Conservation (phyloP, 2,329 filamentous ascomycete species). For the Epichloe baconii region DNA sequence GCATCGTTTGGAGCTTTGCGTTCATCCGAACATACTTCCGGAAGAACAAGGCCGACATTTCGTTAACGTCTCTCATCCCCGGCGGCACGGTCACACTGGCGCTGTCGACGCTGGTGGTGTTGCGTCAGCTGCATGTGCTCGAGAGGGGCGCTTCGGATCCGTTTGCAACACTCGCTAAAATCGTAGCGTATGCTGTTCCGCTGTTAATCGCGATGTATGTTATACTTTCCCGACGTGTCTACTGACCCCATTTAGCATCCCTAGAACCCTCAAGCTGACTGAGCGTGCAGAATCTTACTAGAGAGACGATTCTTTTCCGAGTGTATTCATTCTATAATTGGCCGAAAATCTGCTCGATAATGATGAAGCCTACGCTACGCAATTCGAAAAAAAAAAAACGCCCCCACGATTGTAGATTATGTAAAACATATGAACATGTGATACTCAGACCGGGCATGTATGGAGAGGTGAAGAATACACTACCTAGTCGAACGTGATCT, state of each 20-base stretch:
- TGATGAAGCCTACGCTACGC: constrained; percentile 8
- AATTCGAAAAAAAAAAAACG: neutral
- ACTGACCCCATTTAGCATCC: constrained; percentile 6
- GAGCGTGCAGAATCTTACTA: constrained; percentile 31
- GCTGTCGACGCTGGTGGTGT: constrained; percentile 14
- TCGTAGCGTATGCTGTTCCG: constrained; percentile 34
- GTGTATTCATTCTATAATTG: constrained; percentile 32
- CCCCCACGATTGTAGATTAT: neutral
- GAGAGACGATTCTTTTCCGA: constrained; percentile 41
- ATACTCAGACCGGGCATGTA: neutral
- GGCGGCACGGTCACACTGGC: constrained; percentile 14
- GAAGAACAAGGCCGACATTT: constrained; percentile 24
- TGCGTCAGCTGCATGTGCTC: constrained; percentile 15
- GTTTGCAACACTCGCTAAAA: constrained; percentile 28
- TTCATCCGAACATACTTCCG: constrained; percentile 60
- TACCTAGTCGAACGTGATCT: constrained; percentile 75
- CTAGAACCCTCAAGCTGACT: constrained; percentile 11
- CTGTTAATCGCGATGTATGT: constrained; percentile 50
- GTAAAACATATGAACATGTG: neutral
- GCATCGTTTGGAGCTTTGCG: constrained; percentile 64
- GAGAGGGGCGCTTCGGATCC: constrained; percentile 15
- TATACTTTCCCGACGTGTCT: neutral
- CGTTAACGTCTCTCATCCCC: constrained; percentile 16
- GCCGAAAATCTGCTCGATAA: constrained; percentile 18
- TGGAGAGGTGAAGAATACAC: neutral